Conservation (phyloP, 2,329 filamentous ascomycete genomes). For the Trichoderma semiorbis region DNA sequence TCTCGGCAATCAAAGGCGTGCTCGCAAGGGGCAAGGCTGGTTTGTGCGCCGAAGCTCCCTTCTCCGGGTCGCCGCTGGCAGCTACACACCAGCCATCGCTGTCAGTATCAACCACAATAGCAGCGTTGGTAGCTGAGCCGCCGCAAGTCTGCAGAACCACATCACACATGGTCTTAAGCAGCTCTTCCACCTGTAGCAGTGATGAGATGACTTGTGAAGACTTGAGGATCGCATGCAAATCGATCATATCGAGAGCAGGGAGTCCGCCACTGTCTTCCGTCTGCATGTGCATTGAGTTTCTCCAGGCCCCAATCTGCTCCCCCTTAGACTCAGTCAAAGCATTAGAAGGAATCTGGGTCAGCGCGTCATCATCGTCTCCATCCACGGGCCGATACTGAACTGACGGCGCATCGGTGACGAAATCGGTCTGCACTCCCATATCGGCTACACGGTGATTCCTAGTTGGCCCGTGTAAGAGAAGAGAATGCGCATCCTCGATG, state of each 20-base stretch:
- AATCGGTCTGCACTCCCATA: slow-evolving; percentile 66
- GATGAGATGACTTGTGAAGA: slow-evolving; percentile 79
- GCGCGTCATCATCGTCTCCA: slow-evolving; percentile 43
- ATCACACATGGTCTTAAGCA: slow-evolving; percentile 77
- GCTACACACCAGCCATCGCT: slow-evolving; percentile 66
- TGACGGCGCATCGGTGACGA: slow-evolving; percentile 54
- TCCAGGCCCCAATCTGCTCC: slow-evolving; percentile 61
- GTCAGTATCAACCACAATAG: slow-evolving; percentile 68
- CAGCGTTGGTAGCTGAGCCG: slow-evolving; percentile 65
- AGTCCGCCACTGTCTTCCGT: slow-evolving; percentile 59
- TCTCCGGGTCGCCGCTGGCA: slow-evolving; percentile 69
- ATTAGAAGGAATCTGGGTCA: slow-evolving; percentile 31
- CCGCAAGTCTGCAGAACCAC: slow-evolving; percentile 77
- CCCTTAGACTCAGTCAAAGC: slow-evolving; percentile 50
- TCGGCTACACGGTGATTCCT: slow-evolving; percentile 59
- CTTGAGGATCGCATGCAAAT: slow-evolving; percentile 72
- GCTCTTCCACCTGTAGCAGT: slow-evolving; percentile 69
- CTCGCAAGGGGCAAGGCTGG: slow-evolving; percentile 62
- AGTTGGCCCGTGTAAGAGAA: slow-evolving; percentile 61
- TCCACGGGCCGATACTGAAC: slow-evolving; percentile 50
- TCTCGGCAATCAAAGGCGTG: slow-evolving; percentile 68
- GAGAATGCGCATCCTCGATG: slow-evolving; percentile 64
- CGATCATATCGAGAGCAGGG: slow-evolving; percentile 77
- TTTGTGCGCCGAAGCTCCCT: slow-evolving; percentile 63
- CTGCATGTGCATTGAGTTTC: slow-evolving; percentile 54